Conservation (phyloP, 257 asterid genomes). For the Primulina tabacum region DNA sequence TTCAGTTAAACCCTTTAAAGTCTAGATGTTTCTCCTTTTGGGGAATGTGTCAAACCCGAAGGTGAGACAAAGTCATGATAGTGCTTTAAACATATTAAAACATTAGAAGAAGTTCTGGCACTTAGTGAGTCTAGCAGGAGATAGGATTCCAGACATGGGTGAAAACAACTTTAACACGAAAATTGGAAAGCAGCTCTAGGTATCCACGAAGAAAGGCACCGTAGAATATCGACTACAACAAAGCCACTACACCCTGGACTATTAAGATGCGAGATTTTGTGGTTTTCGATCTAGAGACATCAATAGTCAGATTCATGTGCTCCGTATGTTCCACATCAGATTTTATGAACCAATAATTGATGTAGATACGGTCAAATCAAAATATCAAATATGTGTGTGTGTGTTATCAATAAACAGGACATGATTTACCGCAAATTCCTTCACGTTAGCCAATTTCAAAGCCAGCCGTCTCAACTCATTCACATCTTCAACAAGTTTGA, state of each 20-base stretch:
- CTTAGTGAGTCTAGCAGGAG: background rate
- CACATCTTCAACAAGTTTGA: conserved; percentile 70
- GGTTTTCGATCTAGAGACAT: background rate
- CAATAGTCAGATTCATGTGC: background rate
- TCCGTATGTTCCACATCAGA: conserved; percentile 11
- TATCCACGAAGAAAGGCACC: conserved; percentile 9
- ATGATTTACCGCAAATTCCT: conserved; percentile 86
- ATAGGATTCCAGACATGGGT: background rate
- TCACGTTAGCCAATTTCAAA: conserved; percentile 54
- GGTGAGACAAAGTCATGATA: background rate
- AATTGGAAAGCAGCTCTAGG: background rate
- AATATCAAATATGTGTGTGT: background rate
- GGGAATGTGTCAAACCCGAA: background rate
- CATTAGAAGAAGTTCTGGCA: background rate
- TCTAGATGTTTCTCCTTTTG: background rate
- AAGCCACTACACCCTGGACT: conserved; percentile 4
- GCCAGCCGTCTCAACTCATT: conserved; percentile 89
- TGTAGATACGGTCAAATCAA: conserved; percentile 2
- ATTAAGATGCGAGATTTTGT: background rate
- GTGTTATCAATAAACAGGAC: conserved; percentile 5
- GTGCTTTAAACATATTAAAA: background rate
- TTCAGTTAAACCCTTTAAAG: background rate
- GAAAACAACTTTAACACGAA: background rate
- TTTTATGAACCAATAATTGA: background rate
- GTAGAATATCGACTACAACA: background rate